phyloP scores from a whole-genome alignment of 768 basidiomycete species.

The Neoboletus brunneissimus region DNA sequence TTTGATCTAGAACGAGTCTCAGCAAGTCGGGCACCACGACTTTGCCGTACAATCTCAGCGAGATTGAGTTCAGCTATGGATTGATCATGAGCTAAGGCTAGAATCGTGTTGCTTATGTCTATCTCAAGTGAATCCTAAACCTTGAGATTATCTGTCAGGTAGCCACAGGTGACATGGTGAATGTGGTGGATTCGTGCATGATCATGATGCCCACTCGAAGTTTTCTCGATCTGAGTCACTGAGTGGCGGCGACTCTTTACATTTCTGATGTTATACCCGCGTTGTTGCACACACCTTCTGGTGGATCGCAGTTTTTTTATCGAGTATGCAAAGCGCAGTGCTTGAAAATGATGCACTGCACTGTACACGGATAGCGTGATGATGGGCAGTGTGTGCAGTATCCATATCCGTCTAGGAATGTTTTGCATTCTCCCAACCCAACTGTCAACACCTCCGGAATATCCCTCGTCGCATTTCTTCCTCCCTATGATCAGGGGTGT shows the following conservation, averaged over 20 bases:
- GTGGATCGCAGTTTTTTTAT: background rate
- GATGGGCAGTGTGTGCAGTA: background rate
- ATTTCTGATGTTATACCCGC: background rate
- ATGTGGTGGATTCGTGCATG: background rate
- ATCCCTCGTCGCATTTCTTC: constrained; percentile 71
- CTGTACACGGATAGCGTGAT: background rate
- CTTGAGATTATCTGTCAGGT: background rate
- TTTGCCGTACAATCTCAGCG: background rate
- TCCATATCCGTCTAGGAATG: background rate
- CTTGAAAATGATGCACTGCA: background rate
- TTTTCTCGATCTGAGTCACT: background rate
- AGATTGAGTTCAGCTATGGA: background rate
- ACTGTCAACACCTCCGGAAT: constrained; percentile 43
- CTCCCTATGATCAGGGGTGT: constrained; percentile 44
- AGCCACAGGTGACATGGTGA: background rate
- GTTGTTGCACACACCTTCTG: background rate
- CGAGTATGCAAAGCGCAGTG: background rate
- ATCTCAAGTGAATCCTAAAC: background rate
- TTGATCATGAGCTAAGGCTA: background rate
- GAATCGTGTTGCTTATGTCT: background rate
- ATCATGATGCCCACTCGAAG: background rate
- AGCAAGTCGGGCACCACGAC: background rate
- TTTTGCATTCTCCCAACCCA: background rate
- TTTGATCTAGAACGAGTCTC: background rate
- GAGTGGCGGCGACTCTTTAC: background rate